phyloP scores from a whole-genome alignment of 768 basidiomycete genomes.

The Lactarius psammicola region DNA sequence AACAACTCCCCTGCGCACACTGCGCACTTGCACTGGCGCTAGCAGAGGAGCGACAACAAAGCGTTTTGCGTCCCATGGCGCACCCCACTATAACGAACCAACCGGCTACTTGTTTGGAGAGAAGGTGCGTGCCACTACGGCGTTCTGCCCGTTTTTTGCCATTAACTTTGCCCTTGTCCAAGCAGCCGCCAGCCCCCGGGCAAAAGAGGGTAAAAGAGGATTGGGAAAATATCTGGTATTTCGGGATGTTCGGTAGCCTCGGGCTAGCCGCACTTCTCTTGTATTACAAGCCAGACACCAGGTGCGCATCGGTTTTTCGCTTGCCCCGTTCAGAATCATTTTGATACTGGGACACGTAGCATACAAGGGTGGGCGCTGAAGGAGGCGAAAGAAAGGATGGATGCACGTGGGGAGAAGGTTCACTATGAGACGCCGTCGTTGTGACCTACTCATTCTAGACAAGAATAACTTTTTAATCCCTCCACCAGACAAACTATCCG shows the following conservation, averaged over 20 bases:
- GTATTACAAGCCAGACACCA: conserved; percentile 93
- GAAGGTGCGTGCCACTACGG: conserved; percentile 54
- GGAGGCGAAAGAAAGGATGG: conserved; percentile 88
- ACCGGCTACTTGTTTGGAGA: conserved; percentile 86
- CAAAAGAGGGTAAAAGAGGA: conserved; percentile 85
- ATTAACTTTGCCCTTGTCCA: not conserved
- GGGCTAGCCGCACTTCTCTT: conserved; percentile 69
- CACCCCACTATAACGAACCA: conserved; percentile 80
- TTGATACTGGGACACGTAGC: conserved; percentile 40
- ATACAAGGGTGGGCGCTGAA: conserved; percentile 91
- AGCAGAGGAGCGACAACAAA: conserved; percentile 36
- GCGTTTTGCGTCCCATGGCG: conserved; percentile 70
- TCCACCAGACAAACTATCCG: not conserved
- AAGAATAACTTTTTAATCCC: not conserved
- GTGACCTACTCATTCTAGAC: not conserved
- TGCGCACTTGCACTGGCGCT: conserved; percentile 11
- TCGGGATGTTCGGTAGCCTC: conserved; percentile 90
- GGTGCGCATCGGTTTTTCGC: conserved; percentile 49
- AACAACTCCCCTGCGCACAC: conserved; percentile 25
- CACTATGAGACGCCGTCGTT: conserved; percentile 48
- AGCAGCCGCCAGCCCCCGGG: conserved; percentile 71
- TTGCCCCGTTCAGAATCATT: not conserved
- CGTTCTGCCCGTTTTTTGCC: not conserved
- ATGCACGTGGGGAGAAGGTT: conserved; percentile 87
- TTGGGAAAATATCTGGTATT: conserved; percentile 90